These are phyloP conservation scores for Lentinula aciculospora DNA, from an alignment of 768 basidiomycete genomes.

Conservation along the genomic window DNA sequence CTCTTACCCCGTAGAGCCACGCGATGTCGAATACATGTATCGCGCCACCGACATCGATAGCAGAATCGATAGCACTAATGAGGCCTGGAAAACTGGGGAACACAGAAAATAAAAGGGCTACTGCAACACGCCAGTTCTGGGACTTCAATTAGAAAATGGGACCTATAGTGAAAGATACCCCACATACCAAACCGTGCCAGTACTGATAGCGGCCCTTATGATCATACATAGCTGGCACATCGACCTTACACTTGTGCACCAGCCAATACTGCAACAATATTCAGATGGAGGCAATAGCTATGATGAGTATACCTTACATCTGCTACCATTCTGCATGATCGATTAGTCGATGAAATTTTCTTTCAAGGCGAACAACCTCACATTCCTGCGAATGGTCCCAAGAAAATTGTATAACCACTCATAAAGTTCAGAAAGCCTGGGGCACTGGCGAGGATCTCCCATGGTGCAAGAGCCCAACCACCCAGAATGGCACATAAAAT, in stretches of 20 bases:
- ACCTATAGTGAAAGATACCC: not conserved
- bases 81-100: constrained; percentile 74
- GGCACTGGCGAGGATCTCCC: constrained; percentile 74
- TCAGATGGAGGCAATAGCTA: not conserved
- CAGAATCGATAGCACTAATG: constrained; percentile 64
- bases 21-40: constrained; percentile 60
- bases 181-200: constrained; percentile 63
- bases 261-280: constrained; percentile 59
- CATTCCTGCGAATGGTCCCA: constrained; percentile 83
- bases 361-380: constrained; percentile 24
- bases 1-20: constrained; percentile 69
- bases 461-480: constrained; percentile 82
- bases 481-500: constrained; percentile 76
- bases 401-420: constrained; percentile 80
- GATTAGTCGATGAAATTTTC: not conserved
- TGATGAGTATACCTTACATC: constrained; percentile 29
- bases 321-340: constrained; percentile 31
- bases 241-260: constrained; percentile 62
- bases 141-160: not conserved
- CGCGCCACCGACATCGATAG: constrained; percentile 55
- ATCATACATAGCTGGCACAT: constrained; percentile 82
- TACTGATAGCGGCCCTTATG: constrained; percentile 79
- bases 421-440: constrained; percentile 72
- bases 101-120: constrained; percentile 62
- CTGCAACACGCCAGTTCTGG: constrained; percentile 79